Evolutionary conservation across 495 filamentous ascomycete genomes (phyloP), one percentile per base, ranked within the genome.

Genomic region (Cercophora newfieldiana): DNA sequence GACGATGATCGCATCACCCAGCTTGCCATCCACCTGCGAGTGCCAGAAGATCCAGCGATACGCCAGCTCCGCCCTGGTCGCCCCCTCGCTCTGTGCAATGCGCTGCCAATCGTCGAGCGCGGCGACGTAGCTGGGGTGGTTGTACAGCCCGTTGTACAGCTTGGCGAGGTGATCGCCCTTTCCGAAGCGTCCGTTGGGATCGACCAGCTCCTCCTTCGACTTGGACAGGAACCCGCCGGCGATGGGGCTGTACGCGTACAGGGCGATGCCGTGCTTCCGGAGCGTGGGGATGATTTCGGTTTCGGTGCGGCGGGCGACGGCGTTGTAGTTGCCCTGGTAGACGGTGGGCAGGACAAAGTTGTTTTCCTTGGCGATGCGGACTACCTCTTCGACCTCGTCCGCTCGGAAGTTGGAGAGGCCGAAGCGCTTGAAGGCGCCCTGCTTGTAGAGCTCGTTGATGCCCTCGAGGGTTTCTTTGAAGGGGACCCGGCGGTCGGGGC

Each of bases 261-360:
- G 82, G 7, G 73, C 28, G 28, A 85, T 82, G 12, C 72, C 68
- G 44, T 81, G 76, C 59, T 83, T 76, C 62, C 78, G 81, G 0
- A 86, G 48, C 16, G 48, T 51, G 78, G 83, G 83, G 21, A 85
- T 72, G 4, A 85, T 73, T 21, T 66, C 67, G 7, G 68, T 69
- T 64, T 87, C 84, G 12, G 81, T 71, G 12, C 71, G 63, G 14
- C 85, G 81, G 29, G 82, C 84, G 7, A 89, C 82, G 10, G 87
- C 82, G 72, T 88, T 85, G 71, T 90, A 90, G 69, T 88, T 82
- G 19, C 83, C 86, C 66, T 89, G 86, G 74, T 85, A 90, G 22
- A 88, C 86, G 7, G 79, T 81, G 0, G 87, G 87, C 26, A 85
- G 81, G 53, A 88, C 80, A 80, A 84, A 89, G 37, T 79, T 81